phyloP scores from a whole-genome alignment of 2,329 filamentous ascomycete species.

The Taxawa tesnikishii region DNA sequence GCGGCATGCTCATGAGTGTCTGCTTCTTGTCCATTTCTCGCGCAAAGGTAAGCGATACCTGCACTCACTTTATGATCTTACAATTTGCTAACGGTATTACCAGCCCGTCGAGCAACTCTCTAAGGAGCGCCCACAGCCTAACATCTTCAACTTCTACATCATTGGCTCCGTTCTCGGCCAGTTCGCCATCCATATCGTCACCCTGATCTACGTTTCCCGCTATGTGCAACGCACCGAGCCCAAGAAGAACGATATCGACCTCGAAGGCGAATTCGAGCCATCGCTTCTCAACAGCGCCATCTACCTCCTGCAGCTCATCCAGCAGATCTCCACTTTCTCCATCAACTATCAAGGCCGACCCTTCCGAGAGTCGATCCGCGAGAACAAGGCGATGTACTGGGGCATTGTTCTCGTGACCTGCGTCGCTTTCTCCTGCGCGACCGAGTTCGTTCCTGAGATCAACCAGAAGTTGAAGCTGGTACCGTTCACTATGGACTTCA shows the following conservation, averaged over 20 bases:
- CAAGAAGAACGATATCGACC: slow-evolving; percentile 56
- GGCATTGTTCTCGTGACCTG: slow-evolving; percentile 81
- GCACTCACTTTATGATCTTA: background rate
- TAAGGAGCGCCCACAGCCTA: slow-evolving; percentile 93
- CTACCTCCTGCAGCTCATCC: slow-evolving; percentile 93
- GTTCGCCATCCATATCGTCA: slow-evolving; percentile 90
- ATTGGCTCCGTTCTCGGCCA: slow-evolving; percentile 95
- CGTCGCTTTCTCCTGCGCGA: slow-evolving; percentile 87
- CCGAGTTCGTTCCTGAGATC: slow-evolving; percentile 89
- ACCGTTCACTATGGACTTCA: slow-evolving; percentile 81
- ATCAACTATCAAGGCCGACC: slow-evolving; percentile 99
- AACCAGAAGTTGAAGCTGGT: slow-evolving; percentile 90
- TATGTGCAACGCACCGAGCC: slow-evolving; percentile 79
- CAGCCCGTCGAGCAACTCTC: slow-evolving; percentile 84
- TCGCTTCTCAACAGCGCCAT: slow-evolving; percentile 93
- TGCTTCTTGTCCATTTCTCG: slow-evolving; percentile 99
- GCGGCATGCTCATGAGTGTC: slow-evolving; percentile 98
- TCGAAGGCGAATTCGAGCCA: slow-evolving; percentile 88
- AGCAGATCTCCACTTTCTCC: slow-evolving; percentile 97
- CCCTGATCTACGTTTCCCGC: slow-evolving; percentile 84
- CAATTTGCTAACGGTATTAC: slow-evolving; percentile 16
- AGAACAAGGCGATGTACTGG: slow-evolving; percentile 98
- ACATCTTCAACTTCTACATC: slow-evolving; percentile 99
- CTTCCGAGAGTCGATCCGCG: slow-evolving; percentile 89
- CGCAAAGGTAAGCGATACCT: slow-evolving; percentile 51